Base-by-base conservation (phyloP, 2,329 filamentous ascomycete genomes). In the Ophiostoma sp. region DNA sequence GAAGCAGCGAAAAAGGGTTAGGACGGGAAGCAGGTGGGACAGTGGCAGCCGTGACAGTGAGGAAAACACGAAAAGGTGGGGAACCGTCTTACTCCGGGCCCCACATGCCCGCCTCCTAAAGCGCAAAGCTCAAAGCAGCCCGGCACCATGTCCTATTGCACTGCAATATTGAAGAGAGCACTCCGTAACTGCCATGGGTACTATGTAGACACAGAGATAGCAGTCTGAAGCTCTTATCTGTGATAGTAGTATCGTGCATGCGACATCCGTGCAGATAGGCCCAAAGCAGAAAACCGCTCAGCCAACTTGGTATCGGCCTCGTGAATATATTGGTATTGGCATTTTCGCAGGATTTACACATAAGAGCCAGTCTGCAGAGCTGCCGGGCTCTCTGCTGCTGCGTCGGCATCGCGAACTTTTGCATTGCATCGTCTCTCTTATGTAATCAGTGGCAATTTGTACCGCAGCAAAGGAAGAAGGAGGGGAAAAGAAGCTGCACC, bases 261-360 rank as follows among this genome's bases (percentile, higher is more conserved):
- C 52, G 52, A 57, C 23, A 57, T 57, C 52, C 52, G 23, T 57
- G 23, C 23, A 27, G 52, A 57, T 57, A 57, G 52, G 23, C n/a
- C n/a, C 52, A 57, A 17, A 27, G 52, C 52, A 11, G 52, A 57
- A 57, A 57, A 57, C 52, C 52, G 52, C 52, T 23, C 52, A 57
- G 52, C 23, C 52, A 57, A 57, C 52, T 4, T 27, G 23, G 27
- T 64, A 36, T 64, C 60, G 27, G 60, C 52, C 52, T 57, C 52
- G 23, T 57, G 15, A 17, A 5, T 48, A 48, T 48, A 17, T 27
- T 57, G 48, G 20, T 23, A 57, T 57, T 13, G 27, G 8, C 52
- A 20, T 57, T 27, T 48, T 57, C 11, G 52, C 6, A 57, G 52
- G 52, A 13, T 23, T 57, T 48, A 20, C 20, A 48, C 17, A 48